These are phyloP conservation scores for Auriscalpium orientale DNA, from an alignment of 768 basidiomycete genomes.

Conservation along the genomic window DNA sequence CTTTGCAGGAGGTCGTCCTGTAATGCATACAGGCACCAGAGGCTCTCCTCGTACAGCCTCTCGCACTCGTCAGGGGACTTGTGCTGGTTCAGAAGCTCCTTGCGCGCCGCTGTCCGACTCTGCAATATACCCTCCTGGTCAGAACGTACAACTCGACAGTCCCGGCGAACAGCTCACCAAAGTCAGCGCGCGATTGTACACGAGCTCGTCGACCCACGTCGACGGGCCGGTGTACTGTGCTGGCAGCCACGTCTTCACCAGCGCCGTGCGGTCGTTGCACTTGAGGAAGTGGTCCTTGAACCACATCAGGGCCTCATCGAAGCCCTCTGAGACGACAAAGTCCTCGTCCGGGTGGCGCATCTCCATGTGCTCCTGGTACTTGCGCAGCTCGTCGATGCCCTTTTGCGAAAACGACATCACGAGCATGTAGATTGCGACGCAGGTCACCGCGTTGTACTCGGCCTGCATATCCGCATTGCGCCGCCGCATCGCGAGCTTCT, in stretches of 20 bases:
- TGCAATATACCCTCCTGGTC: constrained; percentile 23
- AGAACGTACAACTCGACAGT: not conserved
- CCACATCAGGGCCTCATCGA: constrained; percentile 74
- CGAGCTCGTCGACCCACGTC: constrained; percentile 81
- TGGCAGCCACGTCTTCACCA: constrained; percentile 84
- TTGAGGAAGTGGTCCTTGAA: constrained; percentile 92
- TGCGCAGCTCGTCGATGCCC: constrained; percentile 78
- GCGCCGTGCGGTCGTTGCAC: constrained; percentile 84
- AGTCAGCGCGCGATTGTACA: constrained; percentile 87
- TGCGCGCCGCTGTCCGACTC: constrained; percentile 89
- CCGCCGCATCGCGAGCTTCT: constrained; percentile 59
- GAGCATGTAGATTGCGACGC: constrained; percentile 84
- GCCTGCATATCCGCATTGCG: constrained; percentile 73
- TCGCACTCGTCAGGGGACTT: constrained; percentile 77
- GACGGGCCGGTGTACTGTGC: constrained; percentile 76
- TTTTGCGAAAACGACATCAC: constrained; percentile 89
- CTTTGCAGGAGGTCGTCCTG: constrained; percentile 82
- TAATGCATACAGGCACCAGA: constrained; percentile 90
- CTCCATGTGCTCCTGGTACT: constrained; percentile 75
- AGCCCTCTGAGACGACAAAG: constrained; percentile 71
- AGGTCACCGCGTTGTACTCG: constrained; percentile 78
- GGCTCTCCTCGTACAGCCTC: constrained; percentile 87
- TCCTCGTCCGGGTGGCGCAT: constrained; percentile 73
- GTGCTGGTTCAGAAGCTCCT: constrained; percentile 80
- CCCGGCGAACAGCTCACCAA: constrained; percentile 46